Base-by-base conservation (phyloP, 2,329 filamentous ascomycete genomes). In the Phialemonium atrogriseum region DNA sequence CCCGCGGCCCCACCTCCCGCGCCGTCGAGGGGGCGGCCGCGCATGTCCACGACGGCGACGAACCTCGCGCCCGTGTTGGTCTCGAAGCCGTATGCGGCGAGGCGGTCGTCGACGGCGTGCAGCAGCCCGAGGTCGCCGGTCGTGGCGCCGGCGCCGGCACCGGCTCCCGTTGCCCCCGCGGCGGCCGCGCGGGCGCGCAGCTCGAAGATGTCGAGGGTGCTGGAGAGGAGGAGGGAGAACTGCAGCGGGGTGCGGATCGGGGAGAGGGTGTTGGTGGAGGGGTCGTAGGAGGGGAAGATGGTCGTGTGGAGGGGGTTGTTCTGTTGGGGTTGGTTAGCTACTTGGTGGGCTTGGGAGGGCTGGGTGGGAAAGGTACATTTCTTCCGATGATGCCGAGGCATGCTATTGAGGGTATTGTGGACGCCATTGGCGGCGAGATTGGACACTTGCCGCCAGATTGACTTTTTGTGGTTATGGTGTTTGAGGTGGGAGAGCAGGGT, bases 291-390 rank as follows among this genome's bases (percentile, higher is more conserved):
- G 31, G 86, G 83, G 59, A 95, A 94, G 53, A 94, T 77, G 38
- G 85, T 79, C 48, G 94, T 84, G 62, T 96, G 89, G 43, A 96
- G 80, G 37, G 89, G 91, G 54, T 95, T 94, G 64, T 96, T 94
- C 88, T 96, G 51, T 37, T 20, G 12, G 18, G 29, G 10, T 19
- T 14, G 23, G 38, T 43, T 30, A 41, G 41, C 20, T 21, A 19
- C 12, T 22, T 22, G 7, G 4, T 11, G 12, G 5, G 10, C n/a
- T 10, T 13, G 15, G 24, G 19, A 26, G 20, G 12, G 23, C 15
- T 17, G 17, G 10, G 23, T 16, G 25, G 21, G 30, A 24, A 20
- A 55, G 70, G 47, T 69, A 94, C 88, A 58, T 93, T 83, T 62
- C 91, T 87, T 45, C 91, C 89, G 49, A 98, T 93, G 32, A 96